These are phyloP conservation scores for Paragyromitra xinjiangensis DNA, from an alignment of 495 filamentous ascomycete species.

Conservation along the genomic window DNA sequence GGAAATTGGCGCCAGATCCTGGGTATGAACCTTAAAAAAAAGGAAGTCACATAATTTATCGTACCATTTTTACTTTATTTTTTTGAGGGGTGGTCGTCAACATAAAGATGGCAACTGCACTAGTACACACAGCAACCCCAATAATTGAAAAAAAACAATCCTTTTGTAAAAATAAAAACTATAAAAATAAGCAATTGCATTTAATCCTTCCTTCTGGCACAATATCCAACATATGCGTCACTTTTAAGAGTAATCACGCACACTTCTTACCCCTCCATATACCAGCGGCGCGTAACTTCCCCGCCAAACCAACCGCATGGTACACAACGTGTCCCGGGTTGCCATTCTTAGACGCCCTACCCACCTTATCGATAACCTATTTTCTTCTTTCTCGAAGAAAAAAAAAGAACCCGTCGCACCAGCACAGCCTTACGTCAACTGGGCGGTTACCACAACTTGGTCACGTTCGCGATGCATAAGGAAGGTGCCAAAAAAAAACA, in stretches of 20 bases:
- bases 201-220: not conserved
- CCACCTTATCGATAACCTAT: constrained; percentile 33
- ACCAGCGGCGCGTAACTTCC: constrained; percentile 40
- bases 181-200: not conserved
- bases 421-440: not conserved
- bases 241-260: constrained; percentile 15
- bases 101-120: too few species aligned
- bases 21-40: constrained; percentile 3
- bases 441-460: not conserved
- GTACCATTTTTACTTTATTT: too few species aligned
- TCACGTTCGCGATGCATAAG: not conserved
- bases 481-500: not conserved
- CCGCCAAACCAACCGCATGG: constrained; percentile 16
- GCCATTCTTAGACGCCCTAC: constrained; percentile 15
- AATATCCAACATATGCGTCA: constrained; percentile 1
- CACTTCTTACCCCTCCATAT: not conserved
- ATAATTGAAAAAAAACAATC: not conserved
- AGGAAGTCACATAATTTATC: not conserved
- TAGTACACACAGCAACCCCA: not conserved
- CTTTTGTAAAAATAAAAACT: not conserved
- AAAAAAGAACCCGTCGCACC: not conserved
- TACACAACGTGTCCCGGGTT: not conserved
- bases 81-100: too few species aligned
- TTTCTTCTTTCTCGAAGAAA: not conserved
- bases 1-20: not conserved